Base-by-base conservation (phyloP, 441 rosid species). In the Aquilaria agallochum region DNA sequence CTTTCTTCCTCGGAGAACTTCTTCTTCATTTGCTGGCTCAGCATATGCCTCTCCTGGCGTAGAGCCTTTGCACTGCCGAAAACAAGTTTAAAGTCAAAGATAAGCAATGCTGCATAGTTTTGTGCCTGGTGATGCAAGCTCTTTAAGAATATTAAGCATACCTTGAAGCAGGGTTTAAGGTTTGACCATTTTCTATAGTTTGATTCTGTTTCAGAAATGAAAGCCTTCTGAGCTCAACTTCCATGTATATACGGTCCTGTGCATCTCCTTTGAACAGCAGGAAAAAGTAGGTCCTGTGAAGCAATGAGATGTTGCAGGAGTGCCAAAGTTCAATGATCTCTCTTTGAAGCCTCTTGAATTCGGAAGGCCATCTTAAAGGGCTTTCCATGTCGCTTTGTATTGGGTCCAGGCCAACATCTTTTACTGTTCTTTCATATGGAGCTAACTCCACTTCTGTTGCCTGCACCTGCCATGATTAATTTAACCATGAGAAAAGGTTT, bases 231-330 rank as follows among this genome's bases (percentile, higher is more conserved):
- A 77, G 87, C 77, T 95, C 98, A 31, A 88, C 96, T 72, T 92
- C 98, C 96, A 95, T 78, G 75, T 86, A 92, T 70, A 89, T 75
- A n/a, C 90, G 80, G 73, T 92, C 96, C 56, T 80, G 68, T 4
- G 83, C 86, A 72, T 91, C 92, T 56, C 97, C 96, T 67, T 84
- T 83, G 62, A 87, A 85, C 34, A 86, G 81, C 65, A 91, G 77
- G 76, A 80, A 86, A 80, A 94, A 89, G 84, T 91, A 89, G 76
- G 90, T 83, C 70, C 96, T 76, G 76, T 94, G 99, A 65, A 83
- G 82, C 83, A 94, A 69, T 40, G 96, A 81, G 48, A 89, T 80
- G 56, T 81, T 83, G 82, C 97, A 89, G 55, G 65, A 76, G 61
- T 89, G 81, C 99, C 97, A 94, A 46, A 91, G 84, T 77, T 83